phyloP scores from a whole-genome alignment of 2,329 filamentous ascomycete genomes.

The Sarocladium brachiariae region DNA sequence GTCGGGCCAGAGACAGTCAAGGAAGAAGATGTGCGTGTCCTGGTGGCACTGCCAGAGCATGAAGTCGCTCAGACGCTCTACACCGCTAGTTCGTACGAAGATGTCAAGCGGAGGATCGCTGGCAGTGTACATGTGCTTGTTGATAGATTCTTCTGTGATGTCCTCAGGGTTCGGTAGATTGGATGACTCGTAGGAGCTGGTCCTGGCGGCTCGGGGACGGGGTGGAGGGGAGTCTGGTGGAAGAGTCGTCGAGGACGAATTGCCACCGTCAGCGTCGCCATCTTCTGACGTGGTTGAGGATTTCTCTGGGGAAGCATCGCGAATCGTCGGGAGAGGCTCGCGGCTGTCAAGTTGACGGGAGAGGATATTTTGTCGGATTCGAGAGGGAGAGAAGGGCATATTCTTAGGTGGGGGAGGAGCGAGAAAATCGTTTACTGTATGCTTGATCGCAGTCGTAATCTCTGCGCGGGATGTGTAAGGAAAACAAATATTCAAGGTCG shows the following conservation, averaged over 20 bases:
- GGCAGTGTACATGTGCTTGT: constrained; percentile 81
- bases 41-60: constrained; percentile 99
- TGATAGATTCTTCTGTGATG: constrained; percentile 77
- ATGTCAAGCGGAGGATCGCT: constrained; percentile 83
- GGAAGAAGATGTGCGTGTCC: constrained; percentile 84
- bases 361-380: constrained; percentile 80
- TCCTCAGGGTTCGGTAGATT: constrained; percentile 67
- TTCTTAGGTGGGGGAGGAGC: constrained; percentile 58
- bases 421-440: constrained; percentile 82
- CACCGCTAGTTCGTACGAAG: constrained; percentile 85
- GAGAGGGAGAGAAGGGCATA: constrained; percentile 77
- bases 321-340: constrained; percentile 42
- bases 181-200: constrained; percentile 27
- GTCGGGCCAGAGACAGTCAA: constrained; percentile 90
- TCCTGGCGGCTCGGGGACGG: constrained; percentile 23
- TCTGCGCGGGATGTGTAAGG: constrained; percentile 95
- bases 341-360: constrained; percentile 51
- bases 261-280: constrained; percentile 36
- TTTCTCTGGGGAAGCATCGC: constrained; percentile 39
- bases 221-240: constrained; percentile 46
- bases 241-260: constrained; percentile 55
- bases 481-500: constrained; percentile 85
- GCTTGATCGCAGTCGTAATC: constrained; percentile 82
- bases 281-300: constrained; percentile 27
- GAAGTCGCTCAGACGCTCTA: constrained; percentile 89